Conservation (phyloP, 805 yeast species). For the Candida endomychidarum region DNA sequence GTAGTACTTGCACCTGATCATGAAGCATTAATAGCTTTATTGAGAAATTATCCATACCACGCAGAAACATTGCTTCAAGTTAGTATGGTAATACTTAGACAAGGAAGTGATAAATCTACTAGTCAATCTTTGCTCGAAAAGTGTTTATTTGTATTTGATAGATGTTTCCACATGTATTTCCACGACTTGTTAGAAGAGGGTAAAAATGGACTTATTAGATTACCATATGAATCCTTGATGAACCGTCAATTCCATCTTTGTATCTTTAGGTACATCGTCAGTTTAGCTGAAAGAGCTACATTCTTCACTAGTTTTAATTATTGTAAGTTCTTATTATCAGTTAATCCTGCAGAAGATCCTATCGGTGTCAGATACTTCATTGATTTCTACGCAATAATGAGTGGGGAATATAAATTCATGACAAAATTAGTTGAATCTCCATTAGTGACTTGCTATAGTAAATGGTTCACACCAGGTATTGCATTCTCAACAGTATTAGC, state of each 20-base stretch:
- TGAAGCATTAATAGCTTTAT: constrained; percentile 60
- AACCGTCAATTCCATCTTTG: constrained; percentile 78
- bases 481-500: constrained; percentile 68
- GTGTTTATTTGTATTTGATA: constrained; percentile 75
- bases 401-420: constrained; percentile 64
- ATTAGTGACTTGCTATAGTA: constrained; percentile 52
- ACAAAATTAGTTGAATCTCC: constrained; percentile 58
- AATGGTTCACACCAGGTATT: constrained; percentile 74
- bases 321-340: constrained; percentile 65
- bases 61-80: constrained; percentile 77
- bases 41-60: constrained; percentile 69
- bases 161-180: constrained; percentile 64
- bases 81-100: constrained; percentile 69
- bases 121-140: constrained; percentile 75
- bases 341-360: constrained; percentile 80
- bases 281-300: constrained; percentile 75
- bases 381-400: constrained; percentile 70
- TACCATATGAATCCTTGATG: constrained; percentile 73
- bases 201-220: constrained; percentile 56
- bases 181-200: constrained; percentile 45
- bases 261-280: constrained; percentile 67
- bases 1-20: constrained; percentile 78
- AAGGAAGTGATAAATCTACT: constrained; percentile 68
- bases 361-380: constrained; percentile 80
- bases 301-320: constrained; percentile 74